phyloP scores from a whole-genome alignment of 2,329 filamentous ascomycete species.

The Aphanoascus verrucosus region DNA sequence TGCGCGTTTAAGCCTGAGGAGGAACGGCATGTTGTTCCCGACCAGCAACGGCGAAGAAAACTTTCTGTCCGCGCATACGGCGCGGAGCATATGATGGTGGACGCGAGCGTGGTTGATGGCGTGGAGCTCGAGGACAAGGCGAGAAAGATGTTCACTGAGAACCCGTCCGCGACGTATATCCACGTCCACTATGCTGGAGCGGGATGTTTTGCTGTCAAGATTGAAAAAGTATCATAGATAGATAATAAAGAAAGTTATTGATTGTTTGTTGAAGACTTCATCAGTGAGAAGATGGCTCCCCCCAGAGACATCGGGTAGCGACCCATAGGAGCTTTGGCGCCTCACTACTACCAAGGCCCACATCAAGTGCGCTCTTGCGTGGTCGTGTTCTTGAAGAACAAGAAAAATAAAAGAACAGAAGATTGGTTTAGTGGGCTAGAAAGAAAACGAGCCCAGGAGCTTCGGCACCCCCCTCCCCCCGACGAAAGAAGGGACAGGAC shows the following conservation, averaged over 20 bases:
- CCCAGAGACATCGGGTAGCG: no score
- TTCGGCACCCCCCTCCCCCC: no score
- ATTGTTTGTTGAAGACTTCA: neutral
- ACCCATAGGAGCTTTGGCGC: no score
- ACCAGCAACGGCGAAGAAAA: neutral
- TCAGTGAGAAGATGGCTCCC: no score
- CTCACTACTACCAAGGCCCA: no score
- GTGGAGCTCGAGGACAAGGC: neutral
- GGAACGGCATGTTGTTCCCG: neutral
- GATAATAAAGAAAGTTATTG: no score
- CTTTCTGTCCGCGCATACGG: slow-evolving; percentile 4
- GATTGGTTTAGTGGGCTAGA: neutral
- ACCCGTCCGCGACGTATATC: slow-evolving; percentile 2
- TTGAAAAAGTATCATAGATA: neutral
- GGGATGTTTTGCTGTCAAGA: slow-evolving; percentile 12
- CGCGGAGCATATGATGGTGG: slow-evolving; percentile 8
- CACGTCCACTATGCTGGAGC: slow-evolving; percentile 8
- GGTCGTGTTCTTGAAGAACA: no score
- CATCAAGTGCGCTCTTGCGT: no score
- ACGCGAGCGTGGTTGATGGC: slow-evolving; percentile 2
- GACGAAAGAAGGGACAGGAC: no score
- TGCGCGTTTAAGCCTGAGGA: neutral
- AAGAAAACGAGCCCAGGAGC: no score
- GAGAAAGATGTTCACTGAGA: neutral
- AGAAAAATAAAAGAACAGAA: neutral